Conservation (phyloP, 2,329 filamentous ascomycete species). For the Pseudogymnoascus sp. region DNA sequence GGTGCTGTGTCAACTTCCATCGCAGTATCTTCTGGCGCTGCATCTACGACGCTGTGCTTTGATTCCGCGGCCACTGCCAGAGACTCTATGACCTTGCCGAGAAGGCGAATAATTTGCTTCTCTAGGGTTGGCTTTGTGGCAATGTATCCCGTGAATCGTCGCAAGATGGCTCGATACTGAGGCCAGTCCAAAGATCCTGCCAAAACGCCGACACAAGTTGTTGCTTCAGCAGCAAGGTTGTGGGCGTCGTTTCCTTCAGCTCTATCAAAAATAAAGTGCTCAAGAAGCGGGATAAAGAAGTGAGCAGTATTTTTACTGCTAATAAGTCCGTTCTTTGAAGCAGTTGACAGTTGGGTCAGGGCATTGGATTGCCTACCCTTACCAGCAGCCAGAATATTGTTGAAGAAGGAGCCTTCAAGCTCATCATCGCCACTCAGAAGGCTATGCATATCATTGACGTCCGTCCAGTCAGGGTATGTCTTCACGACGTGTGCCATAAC, state of each 20-base stretch:
- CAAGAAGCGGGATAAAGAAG: conserved; percentile 83
- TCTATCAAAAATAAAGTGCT: conserved; percentile 87
- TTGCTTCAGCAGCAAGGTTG: conserved; percentile 78
- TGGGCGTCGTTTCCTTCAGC: conserved; percentile 69
- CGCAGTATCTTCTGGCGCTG: conserved; percentile 24
- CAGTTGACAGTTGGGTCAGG: conserved; percentile 65
- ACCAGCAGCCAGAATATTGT: conserved; percentile 84
- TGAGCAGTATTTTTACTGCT: conserved; percentile 72
- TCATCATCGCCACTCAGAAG: conserved; percentile 61
- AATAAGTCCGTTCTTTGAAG: conserved; percentile 57
- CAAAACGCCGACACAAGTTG: conserved; percentile 69
- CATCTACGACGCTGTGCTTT: conserved; percentile 25
- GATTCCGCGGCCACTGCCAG: conserved; percentile 49
- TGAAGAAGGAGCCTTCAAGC: conserved; percentile 69
- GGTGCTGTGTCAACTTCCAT: conserved; percentile 36
- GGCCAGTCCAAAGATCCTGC: conserved; percentile 78
- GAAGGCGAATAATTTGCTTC: conserved; percentile 75
- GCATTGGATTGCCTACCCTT: conserved; percentile 79
- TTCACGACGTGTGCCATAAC: conserved; percentile 74
- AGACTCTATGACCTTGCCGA: conserved; percentile 75
- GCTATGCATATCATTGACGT: conserved; percentile 65
- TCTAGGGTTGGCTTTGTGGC: conserved; percentile 73
- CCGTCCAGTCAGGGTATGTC: conserved; percentile 59
- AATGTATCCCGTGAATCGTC: conserved; percentile 76
- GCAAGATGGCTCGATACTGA: conserved; percentile 78